These are phyloP conservation scores for Jackrogersella multiformis DNA, from an alignment of 495 filamentous ascomycete genomes.

Conservation along the genomic window DNA sequence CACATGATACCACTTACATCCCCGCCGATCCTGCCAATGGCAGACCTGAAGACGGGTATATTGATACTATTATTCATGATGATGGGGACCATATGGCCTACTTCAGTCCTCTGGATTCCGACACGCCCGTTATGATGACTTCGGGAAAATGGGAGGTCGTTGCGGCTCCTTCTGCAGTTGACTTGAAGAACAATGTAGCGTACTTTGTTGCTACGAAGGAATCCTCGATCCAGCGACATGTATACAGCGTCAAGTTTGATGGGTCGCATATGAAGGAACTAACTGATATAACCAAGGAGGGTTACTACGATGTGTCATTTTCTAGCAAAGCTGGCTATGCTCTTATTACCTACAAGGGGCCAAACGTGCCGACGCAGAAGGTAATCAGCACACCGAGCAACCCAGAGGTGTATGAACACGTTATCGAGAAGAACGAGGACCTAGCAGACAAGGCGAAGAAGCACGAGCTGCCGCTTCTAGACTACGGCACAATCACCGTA, in stretches of 20 bases:
- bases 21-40: conserved; percentile 83
- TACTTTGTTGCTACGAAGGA: conserved; percentile 92
- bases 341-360: conserved; percentile 82
- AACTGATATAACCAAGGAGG: conserved; percentile 78
- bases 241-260: conserved; percentile 85
- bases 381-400: conserved; percentile 84
- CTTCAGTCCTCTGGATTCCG: conserved; percentile 88
- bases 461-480: conserved; percentile 83
- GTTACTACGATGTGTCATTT: conserved; percentile 88
- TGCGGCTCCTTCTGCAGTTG: conserved; percentile 85
- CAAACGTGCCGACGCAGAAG: conserved; percentile 90
- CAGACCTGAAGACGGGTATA: conserved; percentile 84
- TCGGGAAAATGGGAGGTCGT: conserved; percentile 94
- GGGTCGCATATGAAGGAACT: conserved; percentile 76
- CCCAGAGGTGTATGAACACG: conserved; percentile 66
- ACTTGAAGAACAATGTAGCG: conserved; percentile 81
- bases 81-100: conserved; percentile 93
- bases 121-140: conserved; percentile 83
- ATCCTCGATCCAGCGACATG: conserved; percentile 85
- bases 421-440: conserved; percentile 78
- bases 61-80: conserved; percentile 88
- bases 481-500: conserved; percentile 85
- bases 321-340: conserved; percentile 83
- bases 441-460: conserved; percentile 74
- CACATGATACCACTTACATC: conserved; percentile 84